Percentiles rank a stretch among this genome's conserved stretches.
Conservation (phyloP, 148 eudicot species). For the Chenopodium album region DNA sequence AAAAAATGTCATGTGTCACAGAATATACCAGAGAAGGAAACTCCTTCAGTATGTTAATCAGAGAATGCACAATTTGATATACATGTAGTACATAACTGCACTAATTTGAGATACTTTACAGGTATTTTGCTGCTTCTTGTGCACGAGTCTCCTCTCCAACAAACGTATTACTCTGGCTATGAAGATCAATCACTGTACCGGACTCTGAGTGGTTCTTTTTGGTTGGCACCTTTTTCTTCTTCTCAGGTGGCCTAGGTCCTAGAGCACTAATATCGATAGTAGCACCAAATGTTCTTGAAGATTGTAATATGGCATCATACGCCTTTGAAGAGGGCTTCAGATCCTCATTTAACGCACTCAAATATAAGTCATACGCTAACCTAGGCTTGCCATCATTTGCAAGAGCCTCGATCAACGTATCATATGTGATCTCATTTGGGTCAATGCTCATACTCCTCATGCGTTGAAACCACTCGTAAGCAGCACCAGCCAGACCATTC, state of each 20-base stretch:
- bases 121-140: constrained; percentile 24
- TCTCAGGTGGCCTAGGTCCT: constrained; percentile 70
- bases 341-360: constrained; percentile 60
- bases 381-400: constrained; percentile 80
- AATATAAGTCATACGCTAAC: constrained; percentile 72
- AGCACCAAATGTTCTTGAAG: constrained; percentile 46
- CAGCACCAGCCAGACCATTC: constrained; percentile 51
- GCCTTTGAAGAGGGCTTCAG: constrained; percentile 60
- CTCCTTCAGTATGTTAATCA: neutral
- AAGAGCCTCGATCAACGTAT: constrained; percentile 70
- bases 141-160: constrained; percentile 40
- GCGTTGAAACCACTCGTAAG: constrained; percentile 78
- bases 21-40: neutral
- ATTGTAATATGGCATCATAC: constrained; percentile 61
- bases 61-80: neutral
- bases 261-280: constrained; percentile 47
- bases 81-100: neutral
- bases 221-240: constrained; percentile 42
- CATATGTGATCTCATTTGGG: constrained; percentile 76
- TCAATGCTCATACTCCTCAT: constrained; percentile 54
- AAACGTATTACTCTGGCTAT: constrained; percentile 48
- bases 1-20: neutral
- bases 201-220: constrained; percentile 44
- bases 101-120: constrained; percentile 12
- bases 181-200: constrained; percentile 43